Conservation (phyloP, 2,329 filamentous ascomycete species). For the Neofusicoccum umdonicola region DNA sequence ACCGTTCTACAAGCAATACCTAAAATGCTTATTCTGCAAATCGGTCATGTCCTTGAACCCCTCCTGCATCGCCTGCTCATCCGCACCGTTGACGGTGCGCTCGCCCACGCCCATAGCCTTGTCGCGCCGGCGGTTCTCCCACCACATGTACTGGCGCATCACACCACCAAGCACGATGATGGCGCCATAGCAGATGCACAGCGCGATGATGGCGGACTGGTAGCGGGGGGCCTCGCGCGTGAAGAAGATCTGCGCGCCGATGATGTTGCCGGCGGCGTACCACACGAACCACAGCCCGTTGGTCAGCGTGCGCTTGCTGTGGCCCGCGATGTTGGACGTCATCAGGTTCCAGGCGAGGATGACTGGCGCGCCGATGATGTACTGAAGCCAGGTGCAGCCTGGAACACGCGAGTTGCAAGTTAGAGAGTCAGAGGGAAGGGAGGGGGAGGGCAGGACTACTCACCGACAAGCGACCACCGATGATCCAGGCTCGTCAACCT, state of each 20-base stretch:
- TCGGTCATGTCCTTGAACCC: constrained; percentile 38
- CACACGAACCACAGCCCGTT: constrained; percentile 52
- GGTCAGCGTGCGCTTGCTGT: constrained; percentile 52
- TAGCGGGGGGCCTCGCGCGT: constrained; percentile 45
- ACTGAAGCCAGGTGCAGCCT: constrained; percentile 53
- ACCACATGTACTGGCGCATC: constrained; percentile 31
- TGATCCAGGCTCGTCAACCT: constrained; percentile 47
- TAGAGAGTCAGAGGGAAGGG: neutral
- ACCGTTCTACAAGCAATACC: constrained; percentile 22
- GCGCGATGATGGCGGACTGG: constrained; percentile 43
- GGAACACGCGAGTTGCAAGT: neutral
- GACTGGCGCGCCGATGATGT: constrained; percentile 50
- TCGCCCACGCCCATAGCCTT: constrained; percentile 28
- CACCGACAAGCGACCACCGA: constrained; percentile 48
- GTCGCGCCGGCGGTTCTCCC: constrained; percentile 34
- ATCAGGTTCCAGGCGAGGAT: constrained; percentile 54
- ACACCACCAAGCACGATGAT: constrained; percentile 36
- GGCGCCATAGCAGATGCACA: constrained; percentile 45
- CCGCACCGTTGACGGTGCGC: constrained; percentile 18
- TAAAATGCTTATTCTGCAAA: constrained; percentile 31
- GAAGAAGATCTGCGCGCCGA: constrained; percentile 49
- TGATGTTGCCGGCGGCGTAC: constrained; percentile 50
- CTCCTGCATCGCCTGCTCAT: constrained; percentile 31
- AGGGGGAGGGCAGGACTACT: neutral
- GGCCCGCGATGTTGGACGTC: constrained; percentile 44